These are phyloP conservation scores for Chytriomyces hyalinus DNA, from an alignment of 192 early-diverging fungal genomes.

Conservation along the genomic window DNA sequence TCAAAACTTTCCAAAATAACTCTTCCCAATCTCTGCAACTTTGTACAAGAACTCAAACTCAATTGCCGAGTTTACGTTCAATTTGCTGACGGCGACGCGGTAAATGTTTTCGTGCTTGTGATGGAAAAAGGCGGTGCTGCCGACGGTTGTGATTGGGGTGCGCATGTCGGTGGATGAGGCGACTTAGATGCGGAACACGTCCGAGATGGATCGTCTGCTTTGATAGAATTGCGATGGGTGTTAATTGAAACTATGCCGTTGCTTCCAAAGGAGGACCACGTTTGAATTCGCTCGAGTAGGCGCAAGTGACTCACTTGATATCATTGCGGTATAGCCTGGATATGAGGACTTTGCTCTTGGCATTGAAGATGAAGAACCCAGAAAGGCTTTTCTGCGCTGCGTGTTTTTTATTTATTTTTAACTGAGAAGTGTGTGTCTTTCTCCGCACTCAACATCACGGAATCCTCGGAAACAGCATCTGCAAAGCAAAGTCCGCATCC, in stretches of 20 bases:
- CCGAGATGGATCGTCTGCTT: slow-evolving; percentile 85
- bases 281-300: background rate
- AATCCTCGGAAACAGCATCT: too few relatives aligned
- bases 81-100: slow-evolving; percentile 89
- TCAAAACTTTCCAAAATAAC: slow-evolving; percentile 86
- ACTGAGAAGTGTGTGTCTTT: too few relatives aligned
- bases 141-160: slow-evolving; percentile 86
- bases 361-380: slow-evolving; percentile 96
- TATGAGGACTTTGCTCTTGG: slow-evolving; percentile 98
- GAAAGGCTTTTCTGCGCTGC: slow-evolving; percentile 75
- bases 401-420: background rate
- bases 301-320: slow-evolving; percentile 73
- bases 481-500: background rate
- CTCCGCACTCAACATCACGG: too few relatives aligned
- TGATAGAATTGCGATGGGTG: background rate
- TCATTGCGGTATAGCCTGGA: slow-evolving; percentile 94
- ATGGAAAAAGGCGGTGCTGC: slow-evolving; percentile 93
- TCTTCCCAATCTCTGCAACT: slow-evolving; percentile 74
- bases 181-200: slow-evolving; percentile 97
- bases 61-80: slow-evolving; percentile 93
- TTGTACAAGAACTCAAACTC: slow-evolving; percentile 95
- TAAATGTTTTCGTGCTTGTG: slow-evolving; percentile 96
- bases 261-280: background rate
- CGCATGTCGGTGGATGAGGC: slow-evolving; percentile 86
- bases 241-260: background rate